Evolutionary conservation across 768 basidiomycete species (phyloP).

Genomic region (Agaricus subrufescens): DNA sequence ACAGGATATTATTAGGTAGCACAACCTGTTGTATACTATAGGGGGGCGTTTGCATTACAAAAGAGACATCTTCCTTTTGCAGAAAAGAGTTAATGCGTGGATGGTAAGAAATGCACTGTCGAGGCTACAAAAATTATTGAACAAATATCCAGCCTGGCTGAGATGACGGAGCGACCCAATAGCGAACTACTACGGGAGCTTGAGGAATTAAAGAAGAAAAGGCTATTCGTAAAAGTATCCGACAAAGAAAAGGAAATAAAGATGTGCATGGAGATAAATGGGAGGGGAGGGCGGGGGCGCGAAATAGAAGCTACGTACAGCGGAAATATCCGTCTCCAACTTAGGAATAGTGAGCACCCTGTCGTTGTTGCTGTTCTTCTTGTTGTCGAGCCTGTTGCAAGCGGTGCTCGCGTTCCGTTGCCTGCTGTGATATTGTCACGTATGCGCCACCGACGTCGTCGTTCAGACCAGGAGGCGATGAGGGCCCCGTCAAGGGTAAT

Average conservation of each 20-base stretch:
- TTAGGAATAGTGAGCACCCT: constrained; percentile 1
- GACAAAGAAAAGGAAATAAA: constrained; percentile 12
- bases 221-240: constrained; percentile 15
- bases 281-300: neutral
- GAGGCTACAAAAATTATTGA: constrained; percentile 2
- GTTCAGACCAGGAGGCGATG: constrained; percentile 66
- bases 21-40: constrained; percentile 4
- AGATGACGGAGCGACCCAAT: constrained; percentile 1
- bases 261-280: constrained; percentile 12
- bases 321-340: neutral
- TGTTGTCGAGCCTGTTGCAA: constrained; percentile 20
- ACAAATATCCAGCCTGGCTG: constrained; percentile 8
- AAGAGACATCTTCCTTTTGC: neutral
- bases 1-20: constrained; percentile 4
- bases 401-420: constrained; percentile 62
- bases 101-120: constrained; percentile 6
- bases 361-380: constrained; percentile 1
- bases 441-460: constrained; percentile 84
- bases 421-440: constrained; percentile 80
- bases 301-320: too few species aligned
- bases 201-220: constrained; percentile 9
- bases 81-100: constrained; percentile 1
- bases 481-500: constrained; percentile 42
- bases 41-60: constrained; percentile 5
- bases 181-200: neutral